phyloP scores from a whole-genome alignment of 192 early-diverging fungal species.

The Chytriomyces confervae region DNA sequence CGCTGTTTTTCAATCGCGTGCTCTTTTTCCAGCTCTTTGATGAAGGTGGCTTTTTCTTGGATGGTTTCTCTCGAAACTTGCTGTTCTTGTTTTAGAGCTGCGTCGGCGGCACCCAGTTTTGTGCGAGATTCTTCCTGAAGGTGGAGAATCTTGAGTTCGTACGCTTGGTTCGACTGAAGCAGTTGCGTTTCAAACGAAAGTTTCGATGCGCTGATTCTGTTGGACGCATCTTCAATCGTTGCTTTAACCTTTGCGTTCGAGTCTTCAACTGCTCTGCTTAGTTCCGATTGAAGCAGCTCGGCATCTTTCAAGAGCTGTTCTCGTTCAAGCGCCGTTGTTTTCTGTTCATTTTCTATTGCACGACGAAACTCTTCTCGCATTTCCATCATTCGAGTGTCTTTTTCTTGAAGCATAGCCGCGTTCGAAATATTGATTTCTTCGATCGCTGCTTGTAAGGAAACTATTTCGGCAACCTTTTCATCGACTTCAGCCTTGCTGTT shows the following conservation, averaged over 20 bases:
- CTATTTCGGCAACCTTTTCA: conserved; percentile 21
- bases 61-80: conserved; percentile 12
- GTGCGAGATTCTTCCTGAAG: conserved; percentile 22
- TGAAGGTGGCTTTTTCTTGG: not conserved
- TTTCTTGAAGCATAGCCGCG: not conserved
- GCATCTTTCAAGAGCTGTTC: too few relatives aligned
- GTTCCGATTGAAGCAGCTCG: too few relatives aligned
- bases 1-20: conserved; percentile 35
- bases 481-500: not conserved
- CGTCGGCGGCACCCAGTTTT: conserved; percentile 20
- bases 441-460: not conserved
- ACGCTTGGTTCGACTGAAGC: not conserved
- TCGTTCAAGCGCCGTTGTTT: not conserved
- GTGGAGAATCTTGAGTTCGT: not conserved
- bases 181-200: not conserved
- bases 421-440: not conserved
- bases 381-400: not conserved
- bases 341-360: not conserved
- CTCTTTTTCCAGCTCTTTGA: conserved; percentile 28
- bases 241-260: not conserved
- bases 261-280: too few relatives aligned
- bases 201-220: conserved; percentile 6
- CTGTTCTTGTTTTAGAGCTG: conserved; percentile 12
- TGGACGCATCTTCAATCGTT: not conserved
- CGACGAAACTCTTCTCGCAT: not conserved